A percentile compares a stretch with the other conserved stretches of the same genome.
Evolutionary conservation across 1,139 yeast species (phyloP).

Genomic region (Sugiyamaella neomexicana): DNA sequence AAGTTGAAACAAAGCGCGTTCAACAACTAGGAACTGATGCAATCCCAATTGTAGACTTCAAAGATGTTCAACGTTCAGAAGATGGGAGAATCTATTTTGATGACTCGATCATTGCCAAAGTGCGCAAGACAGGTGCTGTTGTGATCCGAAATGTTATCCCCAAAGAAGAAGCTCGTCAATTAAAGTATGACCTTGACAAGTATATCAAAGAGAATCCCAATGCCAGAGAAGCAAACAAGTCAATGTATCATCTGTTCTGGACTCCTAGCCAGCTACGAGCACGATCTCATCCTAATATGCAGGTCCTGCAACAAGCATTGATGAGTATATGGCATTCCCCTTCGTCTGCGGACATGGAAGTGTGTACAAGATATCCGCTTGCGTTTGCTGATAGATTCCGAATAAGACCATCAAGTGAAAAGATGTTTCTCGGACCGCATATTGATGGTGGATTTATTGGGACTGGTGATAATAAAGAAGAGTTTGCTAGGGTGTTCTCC

Average conservation of each 20-base stretch:
- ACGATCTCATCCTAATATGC: conserved; percentile 47
- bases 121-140: conserved; percentile 41
- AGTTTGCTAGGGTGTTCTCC: conserved; percentile 19
- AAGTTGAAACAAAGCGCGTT: conserved; percentile 33
- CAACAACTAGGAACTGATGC: conserved; percentile 28
- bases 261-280: conserved; percentile 48
- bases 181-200: conserved; percentile 56
- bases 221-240: conserved; percentile 17
- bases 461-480: conserved; percentile 21
- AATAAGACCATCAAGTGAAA: conserved; percentile 48
- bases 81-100: conserved; percentile 18
- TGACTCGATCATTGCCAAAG: conserved; percentile 16
- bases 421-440: conserved; percentile 45
- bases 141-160: conserved; percentile 41
- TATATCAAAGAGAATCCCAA: conserved; percentile 51
- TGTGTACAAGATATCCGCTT: conserved; percentile 39
- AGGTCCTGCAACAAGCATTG: conserved; percentile 40
- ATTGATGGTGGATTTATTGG: conserved; percentile 45
- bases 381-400: conserved; percentile 59
- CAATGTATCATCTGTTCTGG: conserved; percentile 47
- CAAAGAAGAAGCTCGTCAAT: conserved; percentile 32
- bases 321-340: conserved; percentile 41
- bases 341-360: conserved; percentile 27
- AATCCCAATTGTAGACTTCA: conserved; percentile 28
- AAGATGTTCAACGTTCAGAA: conserved; percentile 20